Evolutionary conservation across 306 rosid species (phyloP).

Genomic region (Comarum palustre): DNA sequence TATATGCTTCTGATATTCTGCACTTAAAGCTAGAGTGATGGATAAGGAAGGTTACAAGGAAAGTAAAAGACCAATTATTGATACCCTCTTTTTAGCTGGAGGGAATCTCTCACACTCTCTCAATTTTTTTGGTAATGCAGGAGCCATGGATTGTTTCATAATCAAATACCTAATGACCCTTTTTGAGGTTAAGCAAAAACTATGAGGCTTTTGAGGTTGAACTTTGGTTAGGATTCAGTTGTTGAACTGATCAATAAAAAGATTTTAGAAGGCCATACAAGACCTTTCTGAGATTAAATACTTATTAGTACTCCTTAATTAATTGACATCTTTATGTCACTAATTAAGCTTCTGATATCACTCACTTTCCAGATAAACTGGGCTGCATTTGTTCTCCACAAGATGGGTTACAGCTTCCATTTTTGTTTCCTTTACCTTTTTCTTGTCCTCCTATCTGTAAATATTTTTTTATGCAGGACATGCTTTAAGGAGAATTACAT

Average conservation of each 20-base stretch:
- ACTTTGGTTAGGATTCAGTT: constrained; percentile 21
- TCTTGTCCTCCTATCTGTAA: not conserved
- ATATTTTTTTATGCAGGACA: not conserved
- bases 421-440: not conserved
- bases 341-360: constrained; percentile 16
- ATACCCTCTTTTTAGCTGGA: constrained; percentile 52
- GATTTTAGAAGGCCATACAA: constrained; percentile 9
- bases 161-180: constrained; percentile 12
- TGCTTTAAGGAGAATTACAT: constrained; percentile 6
- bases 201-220: constrained; percentile 22
- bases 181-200: constrained; percentile 24
- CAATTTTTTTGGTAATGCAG: constrained; percentile 18
- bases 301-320: not conserved
- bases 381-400: constrained; percentile 18
- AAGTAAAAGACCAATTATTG: constrained; percentile 51
- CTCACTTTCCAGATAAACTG: constrained; percentile 18
- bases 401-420: constrained; percentile 13
- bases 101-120: constrained; percentile 41
- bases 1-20: constrained; percentile 25
- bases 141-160: not conserved
- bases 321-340: constrained; percentile 14
- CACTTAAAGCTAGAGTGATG: constrained; percentile 44
- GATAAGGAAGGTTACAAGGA: constrained; percentile 56
- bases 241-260: constrained; percentile 18
- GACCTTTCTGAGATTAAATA: constrained; percentile 19